Evolutionary conservation across 176 grass and related monocot species (phyloP).

Genomic region (Oryza australiensis): DNA sequence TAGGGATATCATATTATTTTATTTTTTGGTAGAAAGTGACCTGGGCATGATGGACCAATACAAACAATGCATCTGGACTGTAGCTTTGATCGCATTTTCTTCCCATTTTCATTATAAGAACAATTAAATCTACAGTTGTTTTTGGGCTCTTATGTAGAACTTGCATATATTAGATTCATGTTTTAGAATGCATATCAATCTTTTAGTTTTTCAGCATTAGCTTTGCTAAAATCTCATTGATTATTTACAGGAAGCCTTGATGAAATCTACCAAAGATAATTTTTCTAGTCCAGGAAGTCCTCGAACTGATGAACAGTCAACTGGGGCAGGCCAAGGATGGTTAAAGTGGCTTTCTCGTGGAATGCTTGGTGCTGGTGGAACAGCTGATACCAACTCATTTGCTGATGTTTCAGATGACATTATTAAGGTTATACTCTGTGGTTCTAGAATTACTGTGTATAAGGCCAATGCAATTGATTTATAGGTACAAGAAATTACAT

Average conservation of each 20-base stretch:
- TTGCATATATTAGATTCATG: slow-evolving; percentile 10
- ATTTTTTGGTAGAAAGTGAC: not conserved
- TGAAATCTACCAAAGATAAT: slow-evolving; percentile 56
- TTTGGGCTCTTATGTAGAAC: not conserved
- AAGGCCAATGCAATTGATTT: slow-evolving; percentile 25
- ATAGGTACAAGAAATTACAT: slow-evolving; percentile 22
- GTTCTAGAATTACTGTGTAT: not conserved
- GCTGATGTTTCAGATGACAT: slow-evolving; percentile 98
- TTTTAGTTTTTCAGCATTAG: not conserved
- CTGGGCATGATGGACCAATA: too few species aligned
- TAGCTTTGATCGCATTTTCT: slow-evolving; percentile 4
- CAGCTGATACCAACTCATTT: slow-evolving; percentile 80
- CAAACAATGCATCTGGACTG: not conserved
- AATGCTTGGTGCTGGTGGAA: slow-evolving; percentile 98
- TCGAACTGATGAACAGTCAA: slow-evolving; percentile 57
- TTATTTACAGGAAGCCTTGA: slow-evolving; percentile 62
- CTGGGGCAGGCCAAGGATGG: slow-evolving; percentile 68
- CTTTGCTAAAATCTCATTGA: slow-evolving; percentile 27
- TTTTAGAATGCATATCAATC: not conserved
- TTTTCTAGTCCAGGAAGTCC: slow-evolving; percentile 55
- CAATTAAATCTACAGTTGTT: not conserved
- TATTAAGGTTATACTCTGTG: slow-evolving; percentile 67
- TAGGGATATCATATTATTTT: not conserved
- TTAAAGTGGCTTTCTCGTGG: slow-evolving; percentile 97
- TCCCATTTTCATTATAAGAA: slow-evolving; percentile 11